Evolutionary conservation across 805 yeast species (phyloP), one percentile per base, ranked within the genome.

Genomic region (Blastobotrys muscicola): DNA sequence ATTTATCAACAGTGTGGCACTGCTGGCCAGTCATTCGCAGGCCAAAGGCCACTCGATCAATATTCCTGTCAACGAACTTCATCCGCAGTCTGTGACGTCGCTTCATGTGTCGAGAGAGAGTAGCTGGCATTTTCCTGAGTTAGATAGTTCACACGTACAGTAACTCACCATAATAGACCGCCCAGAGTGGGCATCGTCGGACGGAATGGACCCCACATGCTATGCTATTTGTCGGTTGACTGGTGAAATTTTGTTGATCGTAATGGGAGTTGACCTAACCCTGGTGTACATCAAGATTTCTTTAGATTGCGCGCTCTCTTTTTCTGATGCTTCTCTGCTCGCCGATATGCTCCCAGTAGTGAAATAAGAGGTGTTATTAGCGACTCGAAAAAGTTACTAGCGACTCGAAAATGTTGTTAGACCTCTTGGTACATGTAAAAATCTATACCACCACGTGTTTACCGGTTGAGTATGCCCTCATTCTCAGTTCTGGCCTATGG

Each of bases 81-180:
- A 92, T 72, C 65, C 98, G 78, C 50, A 75, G 72, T 68, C 97
- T 76, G 60, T 85, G 87, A 59, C 97, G 74, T 47, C 72, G 74
- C 64, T 92, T 92, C 59, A 87, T 96, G 9, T 74, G 76, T 31
- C 71, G 67, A 2, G 95, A 83, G 74, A 90, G 69, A 49, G 85
- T 74, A 76, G 85, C 81, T 47, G 90, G 83, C 41, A 69, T 71
- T 61, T 82, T 83, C 84, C 80, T 74, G 41, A 30, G 34, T 35
- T 32, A 38, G 29, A 31, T 38, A 26, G 29, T 31, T 44, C 37
- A 20, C 11, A 33, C 29, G 35, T 4, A 20, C 13, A 7, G 8
- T n/a, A n/a, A 62, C 71, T 29, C 58, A 70, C 86, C 92, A 84
- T 42, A 85, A 66, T 53, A 82, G 75, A 16, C 95, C 95, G 41